These are phyloP conservation scores for barrel medic (Medicago truncatula) DNA, from an alignment of 306 rosid genomes.

Conservation along the genomic window DNA sequence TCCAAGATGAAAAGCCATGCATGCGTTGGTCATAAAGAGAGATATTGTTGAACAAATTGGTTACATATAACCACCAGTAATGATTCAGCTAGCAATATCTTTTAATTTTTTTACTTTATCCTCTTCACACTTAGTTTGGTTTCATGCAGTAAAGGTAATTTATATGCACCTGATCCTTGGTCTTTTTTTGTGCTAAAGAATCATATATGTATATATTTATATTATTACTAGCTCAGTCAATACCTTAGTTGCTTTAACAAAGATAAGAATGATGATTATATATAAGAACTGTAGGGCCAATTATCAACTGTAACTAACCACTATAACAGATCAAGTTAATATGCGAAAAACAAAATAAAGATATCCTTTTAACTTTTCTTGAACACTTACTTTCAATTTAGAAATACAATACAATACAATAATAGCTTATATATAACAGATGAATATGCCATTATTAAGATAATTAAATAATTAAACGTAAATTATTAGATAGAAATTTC, in stretches of 20 bases:
- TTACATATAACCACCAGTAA: slow-evolving; percentile 40
- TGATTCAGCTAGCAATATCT: slow-evolving; percentile 28
- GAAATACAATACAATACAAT: too few relatives aligned
- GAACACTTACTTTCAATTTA: too few relatives aligned
- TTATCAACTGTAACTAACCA: slow-evolving; percentile 72
- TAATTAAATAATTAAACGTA: too few relatives aligned
- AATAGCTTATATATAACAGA: too few relatives aligned
- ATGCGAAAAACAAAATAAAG: slow-evolving; percentile 26
- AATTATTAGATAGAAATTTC: too few relatives aligned
- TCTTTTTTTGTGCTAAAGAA: slow-evolving; percentile 48
- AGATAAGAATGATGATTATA: too few relatives aligned
- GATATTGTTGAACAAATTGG: slow-evolving; percentile 43
- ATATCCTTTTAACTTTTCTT: neutral
- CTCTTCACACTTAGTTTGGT: slow-evolving; percentile 43
- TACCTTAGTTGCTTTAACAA: neutral
- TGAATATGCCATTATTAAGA: too few relatives aligned
- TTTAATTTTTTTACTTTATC: slow-evolving; percentile 39
- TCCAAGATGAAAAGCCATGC: slow-evolving; percentile 44
- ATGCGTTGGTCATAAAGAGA: slow-evolving; percentile 57
- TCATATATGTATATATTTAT: slow-evolving; percentile 21
- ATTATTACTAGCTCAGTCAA: neutral
- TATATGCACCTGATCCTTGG: slow-evolving; percentile 33
- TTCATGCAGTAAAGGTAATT: slow-evolving; percentile 52
- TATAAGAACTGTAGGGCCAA: slow-evolving; percentile 34
- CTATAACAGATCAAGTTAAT: slow-evolving; percentile 66